Evolutionary conservation across 2,329 filamentous ascomycete genomes (phyloP).

Genomic region (Microsporum canis): DNA sequence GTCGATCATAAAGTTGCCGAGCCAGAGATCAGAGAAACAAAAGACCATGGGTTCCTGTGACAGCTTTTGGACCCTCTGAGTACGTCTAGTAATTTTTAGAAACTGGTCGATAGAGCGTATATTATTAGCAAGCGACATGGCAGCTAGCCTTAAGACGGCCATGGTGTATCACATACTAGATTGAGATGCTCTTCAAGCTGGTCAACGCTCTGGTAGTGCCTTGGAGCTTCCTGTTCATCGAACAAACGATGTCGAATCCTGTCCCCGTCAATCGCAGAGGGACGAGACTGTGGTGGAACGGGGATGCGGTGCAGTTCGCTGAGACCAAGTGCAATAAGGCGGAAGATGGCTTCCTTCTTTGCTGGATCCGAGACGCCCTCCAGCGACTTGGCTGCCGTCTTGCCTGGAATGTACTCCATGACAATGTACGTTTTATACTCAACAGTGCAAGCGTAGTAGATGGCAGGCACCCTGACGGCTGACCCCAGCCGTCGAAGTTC

Average conservation of each 20-base stretch:
- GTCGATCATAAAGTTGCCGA: slow-evolving; percentile 16
- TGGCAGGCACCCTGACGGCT: neutral
- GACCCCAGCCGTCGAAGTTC: slow-evolving; percentile 6
- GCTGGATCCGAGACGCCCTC: neutral
- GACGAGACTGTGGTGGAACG: slow-evolving; percentile 5
- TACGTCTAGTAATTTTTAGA: slow-evolving; percentile 9
- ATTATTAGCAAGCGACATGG: neutral
- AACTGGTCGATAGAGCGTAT: neutral
- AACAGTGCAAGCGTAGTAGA: slow-evolving; percentile 7
- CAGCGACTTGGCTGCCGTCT: neutral
- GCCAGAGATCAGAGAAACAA: slow-evolving; percentile 14
- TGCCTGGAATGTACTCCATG: slow-evolving; percentile 9
- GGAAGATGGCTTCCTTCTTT: slow-evolving; percentile 9
- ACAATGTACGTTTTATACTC: slow-evolving; percentile 6
- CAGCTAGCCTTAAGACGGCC: neutral
- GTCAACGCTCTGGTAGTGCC: slow-evolving; percentile 13
- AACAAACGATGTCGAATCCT: slow-evolving; percentile 9
- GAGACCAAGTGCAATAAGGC: slow-evolving; percentile 12
- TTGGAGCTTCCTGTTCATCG: slow-evolving; percentile 5
- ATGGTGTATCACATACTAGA: slow-evolving; percentile 7
- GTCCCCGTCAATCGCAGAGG: slow-evolving; percentile 2
- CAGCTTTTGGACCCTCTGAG: slow-evolving; percentile 7
- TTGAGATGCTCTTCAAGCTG: slow-evolving; percentile 16
- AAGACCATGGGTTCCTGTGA: slow-evolving; percentile 16
- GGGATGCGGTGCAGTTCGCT: slow-evolving; percentile 15